phyloP scores from a whole-genome alignment of 805 yeast species.

The Ogataea corticis region DNA sequence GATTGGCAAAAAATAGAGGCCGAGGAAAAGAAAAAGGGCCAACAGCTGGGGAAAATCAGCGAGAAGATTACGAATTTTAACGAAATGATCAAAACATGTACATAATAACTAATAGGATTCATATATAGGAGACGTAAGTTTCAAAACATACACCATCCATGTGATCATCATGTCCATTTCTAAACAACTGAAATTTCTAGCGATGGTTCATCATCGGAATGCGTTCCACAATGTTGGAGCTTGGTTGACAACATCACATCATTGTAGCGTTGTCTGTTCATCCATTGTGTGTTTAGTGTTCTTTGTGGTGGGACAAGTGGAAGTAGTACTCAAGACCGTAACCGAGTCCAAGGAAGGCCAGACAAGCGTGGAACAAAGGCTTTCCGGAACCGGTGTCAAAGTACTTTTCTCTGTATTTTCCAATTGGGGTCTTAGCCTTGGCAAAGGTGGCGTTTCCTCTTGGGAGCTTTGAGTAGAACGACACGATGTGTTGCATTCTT shows the following conservation, averaged over 20 bases:
- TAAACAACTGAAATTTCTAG: slow-evolving; percentile 6
- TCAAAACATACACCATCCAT: too few relatives aligned
- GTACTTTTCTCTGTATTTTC: slow-evolving; percentile 82
- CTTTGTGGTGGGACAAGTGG: slow-evolving; percentile 72
- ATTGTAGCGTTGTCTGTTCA: background rate
- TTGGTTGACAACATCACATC: background rate
- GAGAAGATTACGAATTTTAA: slow-evolving; percentile 51
- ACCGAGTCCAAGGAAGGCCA: slow-evolving; percentile 70
- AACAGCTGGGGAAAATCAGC: slow-evolving; percentile 49
- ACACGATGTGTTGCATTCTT: slow-evolving; percentile 92
- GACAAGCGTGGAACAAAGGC: slow-evolving; percentile 77
- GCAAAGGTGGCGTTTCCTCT: slow-evolving; percentile 84
- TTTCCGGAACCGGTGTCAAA: slow-evolving; percentile 82
- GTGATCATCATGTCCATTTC: background rate
- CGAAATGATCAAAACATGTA: slow-evolving; percentile 46
- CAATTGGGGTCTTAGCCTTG: slow-evolving; percentile 66
- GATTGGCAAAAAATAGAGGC: slow-evolving; percentile 64
- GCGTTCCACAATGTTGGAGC: slow-evolving; percentile 13
- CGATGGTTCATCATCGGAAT: background rate
- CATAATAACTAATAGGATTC: slow-evolving; percentile 1
- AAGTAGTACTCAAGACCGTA: slow-evolving; percentile 92
- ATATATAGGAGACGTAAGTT: too few relatives aligned
- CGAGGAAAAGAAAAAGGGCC: slow-evolving; percentile 54
- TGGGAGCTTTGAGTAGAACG: slow-evolving; percentile 94
- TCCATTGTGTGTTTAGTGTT: slow-evolving; percentile 36